phyloP scores from a whole-genome alignment of 2,329 filamentous ascomycete species.

The Simplicillium aogashimaense region DNA sequence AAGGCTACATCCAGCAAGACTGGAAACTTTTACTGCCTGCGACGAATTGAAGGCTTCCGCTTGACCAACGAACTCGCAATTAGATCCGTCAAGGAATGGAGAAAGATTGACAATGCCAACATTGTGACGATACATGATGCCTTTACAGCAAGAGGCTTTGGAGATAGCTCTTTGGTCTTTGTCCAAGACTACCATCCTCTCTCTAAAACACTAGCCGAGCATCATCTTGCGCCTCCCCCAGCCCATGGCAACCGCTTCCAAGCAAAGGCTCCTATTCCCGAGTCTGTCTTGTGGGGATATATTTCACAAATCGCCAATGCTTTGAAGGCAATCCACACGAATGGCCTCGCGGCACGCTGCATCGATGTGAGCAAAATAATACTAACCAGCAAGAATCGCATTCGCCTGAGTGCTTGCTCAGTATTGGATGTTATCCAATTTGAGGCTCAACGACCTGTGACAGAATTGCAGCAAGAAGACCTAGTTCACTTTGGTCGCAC shows the following conservation, averaged over 20 bases:
- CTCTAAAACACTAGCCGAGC: constrained; percentile 80
- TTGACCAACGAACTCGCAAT: constrained; percentile 86
- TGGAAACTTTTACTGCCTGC: constrained; percentile 77
- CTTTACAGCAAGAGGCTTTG: constrained; percentile 88
- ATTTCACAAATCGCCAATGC: constrained; percentile 85
- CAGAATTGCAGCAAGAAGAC: constrained; percentile 81
- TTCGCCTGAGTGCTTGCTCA: constrained; percentile 79
- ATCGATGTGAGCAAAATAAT: constrained; percentile 85
- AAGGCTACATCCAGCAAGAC: constrained; percentile 87
- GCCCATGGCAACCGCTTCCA: constrained; percentile 33
- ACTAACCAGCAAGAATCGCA: constrained; percentile 79
- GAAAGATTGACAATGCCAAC: constrained; percentile 68
- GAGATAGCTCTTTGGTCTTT: constrained; percentile 88
- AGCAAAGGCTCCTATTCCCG: constrained; percentile 43
- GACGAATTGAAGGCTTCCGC: constrained; percentile 80
- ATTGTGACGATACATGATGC: constrained; percentile 84
- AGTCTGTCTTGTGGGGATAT: constrained; percentile 82
- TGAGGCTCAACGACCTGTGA: constrained; percentile 56
- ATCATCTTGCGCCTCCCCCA: constrained; percentile 48
- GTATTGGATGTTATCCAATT: constrained; percentile 84
- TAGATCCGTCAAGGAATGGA: constrained; percentile 79
- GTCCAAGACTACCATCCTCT: constrained; percentile 90
- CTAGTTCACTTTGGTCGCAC: constrained; percentile 75
- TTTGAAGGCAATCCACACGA: constrained; percentile 73
- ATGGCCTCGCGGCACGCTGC: constrained; percentile 73